Conservation (phyloP, 805 yeast genomes). For the Ogataea angusta region DNA sequence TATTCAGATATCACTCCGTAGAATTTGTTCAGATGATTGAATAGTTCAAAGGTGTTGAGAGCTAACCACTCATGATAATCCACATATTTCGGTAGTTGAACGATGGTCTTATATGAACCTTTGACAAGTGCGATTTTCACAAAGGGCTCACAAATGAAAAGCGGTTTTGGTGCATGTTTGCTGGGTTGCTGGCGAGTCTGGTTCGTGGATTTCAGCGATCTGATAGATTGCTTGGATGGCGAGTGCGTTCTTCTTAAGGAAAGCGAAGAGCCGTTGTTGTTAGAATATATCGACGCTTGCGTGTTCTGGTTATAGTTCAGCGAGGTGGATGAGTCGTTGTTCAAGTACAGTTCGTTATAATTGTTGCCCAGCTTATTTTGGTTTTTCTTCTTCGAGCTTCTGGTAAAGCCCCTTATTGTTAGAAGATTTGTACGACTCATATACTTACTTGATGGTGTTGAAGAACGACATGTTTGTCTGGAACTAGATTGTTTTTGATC, state of each 20-base stretch:
- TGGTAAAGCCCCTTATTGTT: conserved; percentile 52
- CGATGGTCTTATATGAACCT: conserved; percentile 95
- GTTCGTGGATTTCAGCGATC: conserved; percentile 25
- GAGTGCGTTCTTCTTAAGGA: conserved; percentile 47
- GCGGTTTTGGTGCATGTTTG: conserved; percentile 32
- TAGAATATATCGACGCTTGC: conserved; percentile 32
- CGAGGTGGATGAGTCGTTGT: conserved; percentile 23
- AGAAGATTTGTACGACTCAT: not conserved
- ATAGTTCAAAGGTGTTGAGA: conserved; percentile 84
- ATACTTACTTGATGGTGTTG: conserved; percentile 36
- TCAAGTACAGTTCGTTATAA: conserved; percentile 23
- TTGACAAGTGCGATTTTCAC: conserved; percentile 92
- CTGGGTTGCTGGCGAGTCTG: conserved; percentile 21
- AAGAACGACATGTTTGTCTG: conserved; percentile 37
- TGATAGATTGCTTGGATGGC: conserved; percentile 43
- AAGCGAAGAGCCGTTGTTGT: conserved; percentile 43
- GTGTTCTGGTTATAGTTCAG: conserved; percentile 10
- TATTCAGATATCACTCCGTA: conserved; percentile 89
- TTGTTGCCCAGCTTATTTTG: conserved; percentile 27
- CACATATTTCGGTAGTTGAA: conserved; percentile 90
- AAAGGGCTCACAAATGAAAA: conserved; percentile 89
- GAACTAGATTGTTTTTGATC: not conserved
- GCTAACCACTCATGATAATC: conserved; percentile 97
- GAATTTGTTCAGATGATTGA: conserved; percentile 79
- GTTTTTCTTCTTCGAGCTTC: conserved; percentile 37